Conservation (phyloP, 257 asterid species). For the Craterostigma plantagineum region DNA sequence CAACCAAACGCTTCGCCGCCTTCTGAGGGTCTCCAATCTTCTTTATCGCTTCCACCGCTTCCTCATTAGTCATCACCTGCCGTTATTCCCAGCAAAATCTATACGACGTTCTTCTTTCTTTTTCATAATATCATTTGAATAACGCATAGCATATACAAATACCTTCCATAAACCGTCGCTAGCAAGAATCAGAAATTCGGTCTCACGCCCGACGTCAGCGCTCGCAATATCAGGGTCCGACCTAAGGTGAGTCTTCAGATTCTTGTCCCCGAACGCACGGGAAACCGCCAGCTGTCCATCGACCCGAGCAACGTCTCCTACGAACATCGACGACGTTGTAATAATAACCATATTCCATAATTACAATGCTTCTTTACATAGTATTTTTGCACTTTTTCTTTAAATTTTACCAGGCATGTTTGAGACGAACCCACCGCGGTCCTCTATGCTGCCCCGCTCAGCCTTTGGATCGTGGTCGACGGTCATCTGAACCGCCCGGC, state of each 20-base stretch:
- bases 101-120: no score
- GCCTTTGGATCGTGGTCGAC: slow-evolving; percentile 85
- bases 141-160: no score
- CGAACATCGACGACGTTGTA: not conserved
- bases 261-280: slow-evolving; percentile 91
- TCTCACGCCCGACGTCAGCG: slow-evolving; percentile 35
- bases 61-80: slow-evolving; percentile 88
- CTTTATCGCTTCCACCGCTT: slow-evolving; percentile 37
- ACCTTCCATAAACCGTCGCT: slow-evolving; percentile 98
- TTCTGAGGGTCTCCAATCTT: slow-evolving; percentile 49
- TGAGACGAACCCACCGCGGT: slow-evolving; percentile 85
- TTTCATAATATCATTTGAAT: no score
- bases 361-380: no score
- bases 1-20: slow-evolving; percentile 45
- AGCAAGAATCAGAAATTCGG: slow-evolving; percentile 73
- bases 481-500: slow-evolving; percentile 69
- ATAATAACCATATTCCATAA: no score
- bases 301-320: slow-evolving; percentile 88
- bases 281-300: slow-evolving; percentile 87
- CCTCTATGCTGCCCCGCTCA: slow-evolving; percentile 67
- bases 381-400: no score
- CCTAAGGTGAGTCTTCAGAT: slow-evolving; percentile 57
- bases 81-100: no score
- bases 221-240: slow-evolving; percentile 61
- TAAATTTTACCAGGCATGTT: slow-evolving; percentile 72